Percentiles rank a stretch among this genome's conserved stretches.
Conservation (phyloP, 2,329 filamentous ascomycete species). For the Periconia digitata region DNA sequence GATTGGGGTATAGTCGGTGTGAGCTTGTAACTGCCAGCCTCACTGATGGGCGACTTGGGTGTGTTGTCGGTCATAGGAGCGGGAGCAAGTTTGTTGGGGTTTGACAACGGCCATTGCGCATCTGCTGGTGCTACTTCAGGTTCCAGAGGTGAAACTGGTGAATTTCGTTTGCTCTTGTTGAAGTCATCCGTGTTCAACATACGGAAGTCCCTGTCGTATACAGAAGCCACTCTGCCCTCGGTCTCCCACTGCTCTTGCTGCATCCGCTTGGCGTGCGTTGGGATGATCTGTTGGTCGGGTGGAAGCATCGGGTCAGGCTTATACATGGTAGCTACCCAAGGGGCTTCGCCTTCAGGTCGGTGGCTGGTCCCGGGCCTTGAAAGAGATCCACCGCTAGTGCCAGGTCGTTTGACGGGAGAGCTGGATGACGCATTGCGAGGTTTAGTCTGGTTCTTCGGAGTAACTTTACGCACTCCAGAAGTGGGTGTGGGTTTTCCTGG, state of each 20-base stretch:
- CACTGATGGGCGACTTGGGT: conserved; percentile 34
- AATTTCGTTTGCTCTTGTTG: conserved; percentile 27
- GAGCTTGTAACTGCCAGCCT: conserved; percentile 50
- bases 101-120: conserved; percentile 39
- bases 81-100: conserved; percentile 27
- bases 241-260: conserved; percentile 95
- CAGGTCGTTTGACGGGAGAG: conserved; percentile 58
- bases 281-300: conserved; percentile 91
- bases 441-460: conserved; percentile 38
- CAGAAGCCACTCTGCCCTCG: conserved; percentile 80
- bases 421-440: conserved; percentile 26
- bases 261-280: conserved; percentile 86
- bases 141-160: conserved; percentile 34
- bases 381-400: conserved; percentile 61
- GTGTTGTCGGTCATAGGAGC: conserved; percentile 26
- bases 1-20: conserved; percentile 48
- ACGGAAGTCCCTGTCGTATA: conserved; percentile 86
- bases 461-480: conserved; percentile 36
- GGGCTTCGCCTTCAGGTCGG: conserved; percentile 88
- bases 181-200: conserved; percentile 70
- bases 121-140: conserved; percentile 31
- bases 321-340: conserved; percentile 93
- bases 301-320: conserved; percentile 93
- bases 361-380: conserved; percentile 62
- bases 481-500: conserved; percentile 40